phyloP scores from a whole-genome alignment of 345 rosid species.

The Brassica cretica region DNA sequence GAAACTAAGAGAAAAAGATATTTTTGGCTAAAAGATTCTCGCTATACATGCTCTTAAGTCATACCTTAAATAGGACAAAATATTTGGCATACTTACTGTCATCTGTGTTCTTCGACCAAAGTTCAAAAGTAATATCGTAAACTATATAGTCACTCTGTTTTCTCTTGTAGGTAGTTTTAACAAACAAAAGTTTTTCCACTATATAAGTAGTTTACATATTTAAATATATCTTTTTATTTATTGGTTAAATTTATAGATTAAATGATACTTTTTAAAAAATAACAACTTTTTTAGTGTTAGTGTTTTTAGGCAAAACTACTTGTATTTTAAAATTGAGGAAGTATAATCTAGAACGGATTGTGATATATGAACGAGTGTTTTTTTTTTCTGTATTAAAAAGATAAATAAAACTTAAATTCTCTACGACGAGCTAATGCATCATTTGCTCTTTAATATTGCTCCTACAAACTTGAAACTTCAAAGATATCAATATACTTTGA shows the following conservation, averaged over 20 bases:
- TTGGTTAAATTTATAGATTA: no score
- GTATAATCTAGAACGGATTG: neutral
- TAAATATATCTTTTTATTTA: no score
- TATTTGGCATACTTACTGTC: neutral
- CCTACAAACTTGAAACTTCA: neutral
- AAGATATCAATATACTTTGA: neutral
- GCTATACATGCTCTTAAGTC: no score
- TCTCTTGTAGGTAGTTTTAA: no score
- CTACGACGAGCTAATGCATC: neutral
- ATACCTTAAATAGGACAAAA: neutral
- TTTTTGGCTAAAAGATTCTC: no score
- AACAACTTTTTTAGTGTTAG: no score
- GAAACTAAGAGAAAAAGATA: no score
- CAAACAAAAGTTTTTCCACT: no score
- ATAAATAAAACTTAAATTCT: neutral
- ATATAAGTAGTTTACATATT: no score
- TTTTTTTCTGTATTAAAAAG: neutral
- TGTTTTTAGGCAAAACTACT: no score
- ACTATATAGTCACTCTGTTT: neutral
- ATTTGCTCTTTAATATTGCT: neutral
- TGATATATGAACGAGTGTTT: neutral
- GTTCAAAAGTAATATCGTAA: constrained; percentile 2
- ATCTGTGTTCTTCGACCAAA: constrained; percentile 1
- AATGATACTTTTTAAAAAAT: no score
- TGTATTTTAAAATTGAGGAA: no score